Conservation (phyloP, 202 grass and related monocot species). For the Musa balbisiana region DNA sequence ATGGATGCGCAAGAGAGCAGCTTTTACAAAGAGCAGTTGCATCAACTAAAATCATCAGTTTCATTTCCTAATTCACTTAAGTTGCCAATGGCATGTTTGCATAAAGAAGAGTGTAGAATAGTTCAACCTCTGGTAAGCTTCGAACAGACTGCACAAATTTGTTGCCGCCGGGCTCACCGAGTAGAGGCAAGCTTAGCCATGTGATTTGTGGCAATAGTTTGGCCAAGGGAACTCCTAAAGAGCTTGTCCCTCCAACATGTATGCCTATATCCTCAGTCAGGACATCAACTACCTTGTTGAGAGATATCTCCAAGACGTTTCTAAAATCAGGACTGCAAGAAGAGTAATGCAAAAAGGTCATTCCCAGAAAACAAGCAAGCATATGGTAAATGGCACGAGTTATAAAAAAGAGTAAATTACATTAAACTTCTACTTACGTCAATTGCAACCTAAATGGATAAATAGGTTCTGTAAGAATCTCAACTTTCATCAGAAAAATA, state of each 20-base stretch:
- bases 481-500: no score
- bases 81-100: constrained; percentile 58
- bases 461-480: no score
- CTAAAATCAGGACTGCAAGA: constrained; percentile 69
- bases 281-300: constrained; percentile 51
- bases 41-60: no score
- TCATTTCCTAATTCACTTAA: not conserved
- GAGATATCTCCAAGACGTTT: constrained; percentile 66
- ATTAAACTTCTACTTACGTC: no score
- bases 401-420: no score
- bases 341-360: not conserved
- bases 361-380: not conserved
- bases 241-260: constrained; percentile 36
- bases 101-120: constrained; percentile 89
- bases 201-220: constrained; percentile 80
- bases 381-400: no score
- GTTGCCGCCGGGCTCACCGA: constrained; percentile 78
- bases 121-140: constrained; percentile 67
- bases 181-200: constrained; percentile 47
- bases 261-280: constrained; percentile 40
- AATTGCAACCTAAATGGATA: no score
- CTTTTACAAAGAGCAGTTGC: no score
- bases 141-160: constrained; percentile 65
- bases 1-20: no score
- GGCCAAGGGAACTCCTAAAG: constrained; percentile 53